A percentile compares a stretch with the other conserved stretches of the same genome.
Conservation (phyloP, 1,139 yeast species). For the Geotrichum australiense region DNA sequence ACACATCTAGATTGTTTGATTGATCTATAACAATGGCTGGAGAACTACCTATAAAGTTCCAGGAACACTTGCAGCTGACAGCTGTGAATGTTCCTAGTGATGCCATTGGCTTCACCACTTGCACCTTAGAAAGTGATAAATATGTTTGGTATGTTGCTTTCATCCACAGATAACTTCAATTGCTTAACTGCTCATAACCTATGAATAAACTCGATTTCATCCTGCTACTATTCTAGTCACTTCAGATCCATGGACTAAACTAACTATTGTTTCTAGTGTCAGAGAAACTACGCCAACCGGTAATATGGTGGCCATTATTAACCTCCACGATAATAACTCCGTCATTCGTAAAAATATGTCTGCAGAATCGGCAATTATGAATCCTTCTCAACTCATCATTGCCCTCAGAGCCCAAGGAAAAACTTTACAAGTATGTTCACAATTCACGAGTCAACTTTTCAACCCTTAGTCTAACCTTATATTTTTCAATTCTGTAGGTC, state of each 20-base stretch:
- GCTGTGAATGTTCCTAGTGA: conserved; percentile 76
- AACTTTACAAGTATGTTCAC: conserved; percentile 53
- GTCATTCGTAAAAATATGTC: conserved; percentile 87
- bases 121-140: conserved; percentile 88
- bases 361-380: conserved; percentile 97
- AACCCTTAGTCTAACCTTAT: background rate
- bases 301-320: conserved; percentile 83
- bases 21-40: conserved; percentile 22
- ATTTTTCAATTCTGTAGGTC: too few species aligned
- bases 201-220: background rate
- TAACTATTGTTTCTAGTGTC: conserved; percentile 41
- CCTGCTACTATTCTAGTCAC: background rate
- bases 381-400: conserved; percentile 79
- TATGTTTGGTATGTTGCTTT: conserved; percentile 53
- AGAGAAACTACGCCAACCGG: conserved; percentile 73
- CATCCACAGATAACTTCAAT: too few species aligned
- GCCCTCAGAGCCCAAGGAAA: conserved; percentile 95
- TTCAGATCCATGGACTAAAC: background rate
- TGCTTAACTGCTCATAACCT: too few species aligned
- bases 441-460: background rate
- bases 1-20: conserved; percentile 1
- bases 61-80: conserved; percentile 85
- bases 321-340: conserved; percentile 66
- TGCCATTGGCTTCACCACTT: conserved; percentile 85
- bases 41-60: conserved; percentile 92